A percentile compares a stretch with the other conserved stretches of the same genome.
Evolutionary conservation across 2,329 filamentous ascomycete species (phyloP).

Genomic region (Zasmidium cellare): DNA sequence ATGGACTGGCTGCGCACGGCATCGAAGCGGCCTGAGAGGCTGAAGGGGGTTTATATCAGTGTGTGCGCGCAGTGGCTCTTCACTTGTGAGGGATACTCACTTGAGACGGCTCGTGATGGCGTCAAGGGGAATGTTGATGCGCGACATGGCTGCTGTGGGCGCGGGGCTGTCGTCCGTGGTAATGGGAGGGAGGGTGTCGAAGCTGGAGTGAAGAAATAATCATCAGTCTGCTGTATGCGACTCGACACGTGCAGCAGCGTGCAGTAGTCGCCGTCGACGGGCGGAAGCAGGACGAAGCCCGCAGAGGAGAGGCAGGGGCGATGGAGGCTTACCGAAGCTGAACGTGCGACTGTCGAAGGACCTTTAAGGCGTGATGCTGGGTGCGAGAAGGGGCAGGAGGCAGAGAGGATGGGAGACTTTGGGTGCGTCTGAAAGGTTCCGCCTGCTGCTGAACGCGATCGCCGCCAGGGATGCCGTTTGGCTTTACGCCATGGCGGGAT

Average conservation of each 20-base stretch:
- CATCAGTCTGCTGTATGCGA: background rate
- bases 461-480: background rate
- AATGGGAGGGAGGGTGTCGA: background rate
- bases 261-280: background rate
- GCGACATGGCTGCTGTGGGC: slow-evolving; percentile 37
- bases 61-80: background rate
- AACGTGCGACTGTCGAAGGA: slow-evolving; percentile 1
- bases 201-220: background rate
- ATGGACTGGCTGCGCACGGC: slow-evolving; percentile 78
- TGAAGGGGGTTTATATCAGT: slow-evolving; percentile 14
- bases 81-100: slow-evolving; percentile 12
- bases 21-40: slow-evolving; percentile 77
- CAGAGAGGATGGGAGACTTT: background rate
- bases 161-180: background rate
- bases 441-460: background rate
- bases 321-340: background rate
- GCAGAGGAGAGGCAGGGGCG: background rate
- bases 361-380: background rate
- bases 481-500: background rate
- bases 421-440: background rate
- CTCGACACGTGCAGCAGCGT: background rate
- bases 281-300: background rate
- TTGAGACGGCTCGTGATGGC: slow-evolving; percentile 88
- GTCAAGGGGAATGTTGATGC: slow-evolving; percentile 91
- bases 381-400: background rate